Percentiles rank a stretch among this genome's conserved stretches.
Conservation (phyloP, 2,329 filamentous ascomycete species). For the Penicillium capsulatum region DNA sequence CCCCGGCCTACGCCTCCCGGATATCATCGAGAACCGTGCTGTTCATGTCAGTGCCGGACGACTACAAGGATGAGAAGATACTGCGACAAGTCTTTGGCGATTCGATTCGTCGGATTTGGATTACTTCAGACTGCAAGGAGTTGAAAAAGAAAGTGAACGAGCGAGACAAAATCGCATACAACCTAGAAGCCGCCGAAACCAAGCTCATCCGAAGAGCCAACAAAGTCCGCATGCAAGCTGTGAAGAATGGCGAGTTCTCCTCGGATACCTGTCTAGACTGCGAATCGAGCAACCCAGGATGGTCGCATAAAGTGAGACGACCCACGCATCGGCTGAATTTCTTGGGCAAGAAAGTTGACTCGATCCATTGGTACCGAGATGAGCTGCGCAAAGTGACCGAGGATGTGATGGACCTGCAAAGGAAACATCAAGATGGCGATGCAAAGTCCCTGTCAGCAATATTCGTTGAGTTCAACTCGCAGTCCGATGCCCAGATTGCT, state of each 20-base stretch:
- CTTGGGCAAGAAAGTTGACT: constrained; percentile 80
- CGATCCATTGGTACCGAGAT: constrained; percentile 76
- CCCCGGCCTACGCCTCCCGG: constrained; percentile 74
- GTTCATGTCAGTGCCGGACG: constrained; percentile 75
- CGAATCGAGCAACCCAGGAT: constrained; percentile 26
- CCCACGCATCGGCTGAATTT: constrained; percentile 69
- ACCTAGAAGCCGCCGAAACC: constrained; percentile 82
- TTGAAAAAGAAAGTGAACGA: constrained; percentile 74
- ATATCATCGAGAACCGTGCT: constrained; percentile 86
- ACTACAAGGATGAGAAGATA: constrained; percentile 69
- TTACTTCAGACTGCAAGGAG: constrained; percentile 70
- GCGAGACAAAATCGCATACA: constrained; percentile 70
- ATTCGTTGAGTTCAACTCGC: constrained; percentile 82
- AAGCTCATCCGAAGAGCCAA: constrained; percentile 77
- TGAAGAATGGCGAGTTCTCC: constrained; percentile 31
- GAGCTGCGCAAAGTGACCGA: constrained; percentile 69
- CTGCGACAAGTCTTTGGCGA: constrained; percentile 76
- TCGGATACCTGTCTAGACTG: constrained; percentile 27
- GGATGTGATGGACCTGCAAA: constrained; percentile 63
- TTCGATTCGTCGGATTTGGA: constrained; percentile 77
- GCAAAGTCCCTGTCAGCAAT: constrained; percentile 67
- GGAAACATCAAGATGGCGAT: constrained; percentile 59
- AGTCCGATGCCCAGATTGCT: constrained; percentile 79
- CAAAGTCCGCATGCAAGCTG: constrained; percentile 60
- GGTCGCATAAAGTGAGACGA: constrained; percentile 49